Base-by-base conservation (phyloP, 371 early-diverging fungal genomes). In the Rhizopus sp. region DNA sequence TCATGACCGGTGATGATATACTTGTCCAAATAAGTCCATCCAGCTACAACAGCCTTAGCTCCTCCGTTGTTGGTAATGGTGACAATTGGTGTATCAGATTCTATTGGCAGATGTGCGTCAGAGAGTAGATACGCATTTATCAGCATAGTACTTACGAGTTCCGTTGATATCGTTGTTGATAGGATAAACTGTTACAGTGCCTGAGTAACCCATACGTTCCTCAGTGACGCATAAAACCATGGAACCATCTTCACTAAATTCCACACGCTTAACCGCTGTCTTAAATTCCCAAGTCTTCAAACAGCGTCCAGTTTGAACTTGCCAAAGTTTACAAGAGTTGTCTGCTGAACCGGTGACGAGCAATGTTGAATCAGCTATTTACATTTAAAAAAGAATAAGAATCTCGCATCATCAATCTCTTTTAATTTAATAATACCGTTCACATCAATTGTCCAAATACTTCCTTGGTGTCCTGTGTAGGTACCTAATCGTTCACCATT, bases 401-500 rank as follows among this genome's bases (percentile, higher is more conserved):
- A 9, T 42, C 15, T 41, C 1, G 12, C 40, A 51, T 51, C 30
- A 40, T 37, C 34, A 29, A 7, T 54, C 34, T 37, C 8, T 34
- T 17, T 34, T 23, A 23, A 23, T 23, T 33, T 40, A 41, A 15
- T 3, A 75, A 73, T 81, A 88, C 92, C 85, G 75, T 91, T 91
- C 58, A 95, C 88, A 81, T 94, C 97, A 45, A 97, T 83, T 32
- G 94, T 89, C 93, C 96, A 95, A 55, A 99, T 83, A 56, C 98
- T 84, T 74, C 99, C 99, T 68, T 83, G 72, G 75, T 99, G 99
- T 15, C 97, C 98, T 46, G 89, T 77, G 75, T 93, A 99, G 34
- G 93, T 93, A 46, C 99, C 99, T 16, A 99, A 80, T 48, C 95
- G 89, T 80, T 99, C 97, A 62, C 99, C 99, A 69, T 96, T 97